phyloP scores from a whole-genome alignment of 441 rosid genomes.

The Erodium trifolium region DNA sequence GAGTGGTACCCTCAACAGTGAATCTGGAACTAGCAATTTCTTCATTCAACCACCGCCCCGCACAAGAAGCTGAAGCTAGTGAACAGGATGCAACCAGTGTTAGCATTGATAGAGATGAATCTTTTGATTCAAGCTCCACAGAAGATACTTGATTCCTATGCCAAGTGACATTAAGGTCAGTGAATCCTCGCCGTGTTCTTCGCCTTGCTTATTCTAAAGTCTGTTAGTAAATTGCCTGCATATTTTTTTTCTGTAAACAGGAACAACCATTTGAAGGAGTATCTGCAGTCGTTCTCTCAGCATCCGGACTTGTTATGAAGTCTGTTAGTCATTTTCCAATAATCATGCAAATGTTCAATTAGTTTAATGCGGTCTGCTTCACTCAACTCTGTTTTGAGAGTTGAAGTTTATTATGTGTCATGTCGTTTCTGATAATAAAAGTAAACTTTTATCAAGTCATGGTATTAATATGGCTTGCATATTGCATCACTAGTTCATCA shows the following conservation, averaged over 20 bases:
- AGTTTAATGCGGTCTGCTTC: neutral
- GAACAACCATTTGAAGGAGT: neutral
- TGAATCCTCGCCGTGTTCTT: neutral
- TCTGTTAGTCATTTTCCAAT: neutral
- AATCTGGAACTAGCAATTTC: neutral
- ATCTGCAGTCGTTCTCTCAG: neutral
- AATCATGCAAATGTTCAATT: neutral
- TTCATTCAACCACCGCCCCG: neutral
- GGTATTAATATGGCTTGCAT: too few relatives aligned
- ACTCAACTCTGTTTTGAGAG: neutral
- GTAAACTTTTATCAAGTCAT: neutral
- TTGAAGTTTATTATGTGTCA: neutral
- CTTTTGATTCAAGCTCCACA: neutral
- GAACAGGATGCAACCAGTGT: neutral
- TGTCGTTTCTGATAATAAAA: neutral
- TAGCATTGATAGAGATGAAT: neutral
- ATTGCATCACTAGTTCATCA: too few relatives aligned
- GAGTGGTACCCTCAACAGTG: neutral
- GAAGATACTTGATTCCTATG: neutral
- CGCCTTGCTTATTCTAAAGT: conserved; percentile 1
- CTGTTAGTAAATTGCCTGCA: neutral
- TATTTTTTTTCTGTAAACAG: neutral
- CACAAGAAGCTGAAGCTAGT: neutral
- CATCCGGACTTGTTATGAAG: neutral
- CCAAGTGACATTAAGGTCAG: conserved; percentile 1